Base-by-base conservation (phyloP, 129 eudicot species). In the Escallonia herrerae region DNA sequence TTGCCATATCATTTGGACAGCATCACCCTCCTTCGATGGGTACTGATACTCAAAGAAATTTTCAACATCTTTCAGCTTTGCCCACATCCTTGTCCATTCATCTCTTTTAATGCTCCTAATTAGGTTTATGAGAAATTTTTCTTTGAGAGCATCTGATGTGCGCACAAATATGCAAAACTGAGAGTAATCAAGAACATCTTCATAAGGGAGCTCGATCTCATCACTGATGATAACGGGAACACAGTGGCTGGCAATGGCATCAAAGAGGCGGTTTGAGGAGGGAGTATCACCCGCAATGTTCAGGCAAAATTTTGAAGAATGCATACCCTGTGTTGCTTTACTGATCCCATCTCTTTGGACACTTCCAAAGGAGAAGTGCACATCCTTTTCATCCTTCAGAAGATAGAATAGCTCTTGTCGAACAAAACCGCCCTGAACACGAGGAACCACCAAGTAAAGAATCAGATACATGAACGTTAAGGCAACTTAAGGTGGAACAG, bases 241-340 rank as follows among this genome's bases (percentile, higher is more conserved):
- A 63, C 97, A 91, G 58, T 91, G 97, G 82, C 95, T 87, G 5
- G 80, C 95, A 62, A 91, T 91, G 46, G 97, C 90, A 59, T 91
- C 97, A 64, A 91, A 91, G 41, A 91, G 83, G 9, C 97, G 90
- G 71, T 91, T 91, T 8, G 97, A 91, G 49, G 97, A 91, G 3
- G 97, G 97, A 2, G 97, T 91, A 65, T 91, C 97, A 1, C 97
- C 97, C 0, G 97, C 97, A 63, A 91, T 84, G 76, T 91, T 91
- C 65, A 91, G 90, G 80, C 97, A 91, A 69, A 87, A 87, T 67
- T 91, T 91, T 8, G 97, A 87, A 3, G 90, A 72, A 55, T 75
- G 95, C 97, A 87, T 91, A 38, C 97, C 97, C 8, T 75, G 58
- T 15, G 95, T 75, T 7, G 97, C 95, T 15, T 76, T 78, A 7